Evolutionary conservation across 1,139 yeast species (phyloP).

Genomic region (Yamadazyma sp.): DNA sequence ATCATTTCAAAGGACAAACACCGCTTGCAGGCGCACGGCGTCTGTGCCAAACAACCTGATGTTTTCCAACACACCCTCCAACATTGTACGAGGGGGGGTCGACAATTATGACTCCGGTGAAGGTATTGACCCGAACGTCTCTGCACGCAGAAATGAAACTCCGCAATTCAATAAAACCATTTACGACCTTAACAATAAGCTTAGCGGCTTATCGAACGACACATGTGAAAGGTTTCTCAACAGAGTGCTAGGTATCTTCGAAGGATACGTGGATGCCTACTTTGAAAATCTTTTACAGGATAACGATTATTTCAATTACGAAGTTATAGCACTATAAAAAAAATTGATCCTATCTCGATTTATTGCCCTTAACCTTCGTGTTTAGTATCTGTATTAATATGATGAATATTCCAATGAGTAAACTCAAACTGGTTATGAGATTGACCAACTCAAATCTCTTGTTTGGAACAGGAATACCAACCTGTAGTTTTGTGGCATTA

Average conservation of each 20-base stretch:
- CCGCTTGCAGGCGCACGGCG: not conserved
- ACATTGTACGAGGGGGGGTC: not conserved
- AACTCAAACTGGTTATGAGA: conserved; percentile 12
- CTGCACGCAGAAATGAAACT: not conserved
- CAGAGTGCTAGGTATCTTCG: conserved; percentile 11
- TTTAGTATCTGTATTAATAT: conserved; percentile 12
- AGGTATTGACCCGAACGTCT: not conserved
- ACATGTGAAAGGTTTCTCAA: conserved; percentile 9
- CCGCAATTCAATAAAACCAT: conserved; percentile 1
- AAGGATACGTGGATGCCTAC: conserved; percentile 10
- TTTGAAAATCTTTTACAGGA: conserved; percentile 5
- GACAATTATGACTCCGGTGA: not conserved
- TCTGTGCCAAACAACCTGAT: not conserved
- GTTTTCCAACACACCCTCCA: not conserved
- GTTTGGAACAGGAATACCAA: conserved; percentile 14
- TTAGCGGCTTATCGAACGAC: conserved; percentile 9
- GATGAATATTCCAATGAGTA: conserved; percentile 15
- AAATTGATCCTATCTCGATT: not conserved
- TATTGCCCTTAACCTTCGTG: conserved; percentile 3
- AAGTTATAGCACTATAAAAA: conserved; percentile 15
- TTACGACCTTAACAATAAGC: conserved; percentile 12
- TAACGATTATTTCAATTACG: conserved; percentile 12
- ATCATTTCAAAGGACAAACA: not conserved
- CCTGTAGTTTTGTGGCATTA: conserved; percentile 6
- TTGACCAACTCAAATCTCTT: conserved; percentile 13